phyloP scores from a whole-genome alignment of 345 rosid species.

The Geranium rotundifolium region DNA sequence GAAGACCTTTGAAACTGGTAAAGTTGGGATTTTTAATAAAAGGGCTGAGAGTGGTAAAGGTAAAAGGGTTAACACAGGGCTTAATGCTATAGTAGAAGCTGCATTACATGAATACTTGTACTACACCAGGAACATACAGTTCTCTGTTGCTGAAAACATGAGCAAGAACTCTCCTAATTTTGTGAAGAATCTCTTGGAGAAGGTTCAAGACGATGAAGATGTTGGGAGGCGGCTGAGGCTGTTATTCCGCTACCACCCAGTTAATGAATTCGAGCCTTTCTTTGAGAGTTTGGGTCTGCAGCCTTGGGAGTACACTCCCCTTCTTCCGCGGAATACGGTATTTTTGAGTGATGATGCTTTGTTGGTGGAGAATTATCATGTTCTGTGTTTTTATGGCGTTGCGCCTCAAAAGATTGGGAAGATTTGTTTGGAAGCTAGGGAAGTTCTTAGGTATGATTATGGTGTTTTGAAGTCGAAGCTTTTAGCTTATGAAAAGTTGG shows the following conservation, averaged over 20 bases:
- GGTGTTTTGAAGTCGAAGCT: slow-evolving; percentile 45
- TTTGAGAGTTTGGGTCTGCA: slow-evolving; percentile 41
- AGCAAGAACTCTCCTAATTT: slow-evolving; percentile 56
- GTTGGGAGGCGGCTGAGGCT: slow-evolving; percentile 25
- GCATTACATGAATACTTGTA: slow-evolving; percentile 67
- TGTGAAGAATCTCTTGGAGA: slow-evolving; percentile 27
- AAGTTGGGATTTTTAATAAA: too few species aligned
- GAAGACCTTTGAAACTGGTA: neutral
- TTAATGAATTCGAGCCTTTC: slow-evolving; percentile 15
- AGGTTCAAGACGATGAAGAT: slow-evolving; percentile 23
- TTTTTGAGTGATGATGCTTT: slow-evolving; percentile 53
- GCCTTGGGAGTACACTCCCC: slow-evolving; percentile 2
- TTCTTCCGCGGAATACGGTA: slow-evolving; percentile 40
- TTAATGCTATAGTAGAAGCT: slow-evolving; percentile 27
- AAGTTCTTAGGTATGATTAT: slow-evolving; percentile 35
- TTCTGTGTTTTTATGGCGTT: slow-evolving; percentile 51
- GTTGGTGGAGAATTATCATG: slow-evolving; percentile 54
- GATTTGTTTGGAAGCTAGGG: slow-evolving; percentile 42
- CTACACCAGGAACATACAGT: slow-evolving; percentile 44
- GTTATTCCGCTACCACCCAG: slow-evolving; percentile 57
- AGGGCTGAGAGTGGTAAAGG: too few species aligned
- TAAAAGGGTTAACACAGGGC: too few species aligned
- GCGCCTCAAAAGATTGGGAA: slow-evolving; percentile 48
- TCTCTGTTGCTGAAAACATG: slow-evolving; percentile 53
- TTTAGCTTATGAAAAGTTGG: slow-evolving; percentile 48